These are phyloP conservation scores for Nannochloropsis gaditana DNA, from an alignment of 108 stramenopile genomes.

Conservation along the genomic window DNA sequence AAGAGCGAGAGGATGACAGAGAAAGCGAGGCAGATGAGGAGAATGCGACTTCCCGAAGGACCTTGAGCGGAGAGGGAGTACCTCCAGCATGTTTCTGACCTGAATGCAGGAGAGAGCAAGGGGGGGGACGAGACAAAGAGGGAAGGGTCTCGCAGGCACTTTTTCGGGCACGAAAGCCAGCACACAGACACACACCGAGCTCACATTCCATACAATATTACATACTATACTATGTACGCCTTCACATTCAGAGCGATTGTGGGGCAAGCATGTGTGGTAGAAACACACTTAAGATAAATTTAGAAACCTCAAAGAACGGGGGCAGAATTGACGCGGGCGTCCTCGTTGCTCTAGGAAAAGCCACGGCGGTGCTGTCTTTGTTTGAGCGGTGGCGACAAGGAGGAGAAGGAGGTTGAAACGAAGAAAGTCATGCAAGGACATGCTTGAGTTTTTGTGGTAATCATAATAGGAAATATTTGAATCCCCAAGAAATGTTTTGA, in stretches of 20 bases:
- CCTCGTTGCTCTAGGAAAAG: background rate
- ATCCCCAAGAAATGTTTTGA: too few relatives aligned
- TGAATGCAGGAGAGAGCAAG: background rate
- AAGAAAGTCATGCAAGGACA: too few relatives aligned
- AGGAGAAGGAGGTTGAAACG: background rate
- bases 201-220: background rate
- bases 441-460: too few relatives aligned
- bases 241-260: background rate
- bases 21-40: background rate
- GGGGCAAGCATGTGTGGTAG: background rate
- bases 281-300: background rate
- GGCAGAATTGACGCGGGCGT: too few relatives aligned
- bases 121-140: background rate
- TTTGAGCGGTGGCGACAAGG: background rate
- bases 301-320: background rate
- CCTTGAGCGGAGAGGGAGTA: too few relatives aligned
- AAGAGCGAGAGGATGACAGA: background rate
- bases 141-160: background rate
- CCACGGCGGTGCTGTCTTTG: background rate
- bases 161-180: background rate
- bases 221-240: background rate
- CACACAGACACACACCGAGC: background rate
- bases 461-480: too few relatives aligned
- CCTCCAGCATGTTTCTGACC: too few relatives aligned
- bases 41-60: background rate